Conservation (phyloP, 306 rosid species). For the Bauhinia variegata region DNA sequence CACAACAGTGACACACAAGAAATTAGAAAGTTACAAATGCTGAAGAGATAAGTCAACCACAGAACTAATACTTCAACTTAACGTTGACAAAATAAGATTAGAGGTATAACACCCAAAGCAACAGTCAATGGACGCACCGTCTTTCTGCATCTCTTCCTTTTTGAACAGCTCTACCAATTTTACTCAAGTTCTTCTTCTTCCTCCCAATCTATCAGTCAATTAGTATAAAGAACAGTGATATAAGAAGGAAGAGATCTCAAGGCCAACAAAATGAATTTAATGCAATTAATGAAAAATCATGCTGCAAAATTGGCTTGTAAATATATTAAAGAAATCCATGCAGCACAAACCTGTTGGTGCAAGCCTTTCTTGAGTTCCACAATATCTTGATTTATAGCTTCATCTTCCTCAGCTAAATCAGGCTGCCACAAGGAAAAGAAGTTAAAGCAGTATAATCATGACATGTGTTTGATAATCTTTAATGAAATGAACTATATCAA, state of each 20-base stretch:
- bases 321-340: slow-evolving; percentile 1
- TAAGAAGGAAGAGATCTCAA: slow-evolving; percentile 28
- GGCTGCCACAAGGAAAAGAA: slow-evolving; percentile 65
- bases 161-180: slow-evolving; percentile 60
- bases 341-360: slow-evolving; percentile 62
- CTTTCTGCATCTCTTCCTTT: slow-evolving; percentile 64
- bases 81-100: slow-evolving; percentile 21
- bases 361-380: slow-evolving; percentile 64
- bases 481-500: slow-evolving; percentile 29
- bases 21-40: slow-evolving; percentile 2
- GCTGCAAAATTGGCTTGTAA: background rate
- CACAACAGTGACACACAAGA: background rate
- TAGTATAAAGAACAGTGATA: slow-evolving; percentile 35
- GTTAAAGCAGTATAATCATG: slow-evolving; percentile 23
- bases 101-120: slow-evolving; percentile 33
- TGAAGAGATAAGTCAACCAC: slow-evolving; percentile 2
- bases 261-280: slow-evolving; percentile 29
- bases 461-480: slow-evolving; percentile 32
- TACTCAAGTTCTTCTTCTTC: slow-evolving; percentile 66
- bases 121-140: slow-evolving; percentile 52
- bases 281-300: background rate
- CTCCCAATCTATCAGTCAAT: slow-evolving; percentile 56
- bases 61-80: slow-evolving; percentile 19
- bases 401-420: slow-evolving; percentile 80
- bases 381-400: slow-evolving; percentile 67